Evolutionary conservation across 225 moss, liverwort and hornwort genomes (phyloP).

Genomic region (Antitrichia curtipendula): DNA sequence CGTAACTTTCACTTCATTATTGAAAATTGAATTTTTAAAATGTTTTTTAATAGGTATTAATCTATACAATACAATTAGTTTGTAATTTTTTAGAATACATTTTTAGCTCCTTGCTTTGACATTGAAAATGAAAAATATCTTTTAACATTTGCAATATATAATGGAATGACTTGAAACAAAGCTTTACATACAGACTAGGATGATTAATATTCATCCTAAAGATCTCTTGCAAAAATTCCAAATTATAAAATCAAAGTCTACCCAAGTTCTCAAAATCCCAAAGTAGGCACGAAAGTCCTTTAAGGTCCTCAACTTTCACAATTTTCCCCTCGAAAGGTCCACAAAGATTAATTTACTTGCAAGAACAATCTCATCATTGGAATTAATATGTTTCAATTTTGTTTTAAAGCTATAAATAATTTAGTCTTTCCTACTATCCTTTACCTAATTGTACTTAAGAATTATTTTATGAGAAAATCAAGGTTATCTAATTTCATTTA

Average conservation of each 20-base stretch:
- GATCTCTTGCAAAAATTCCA: too few relatives aligned
- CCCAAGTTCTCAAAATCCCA: too few relatives aligned
- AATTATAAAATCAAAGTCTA: too few relatives aligned
- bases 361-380: not conserved
- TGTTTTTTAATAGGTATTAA: not conserved
- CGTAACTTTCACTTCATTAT: not conserved
- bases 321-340: accelerated
- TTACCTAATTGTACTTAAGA: not conserved
- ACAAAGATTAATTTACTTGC: accelerated
- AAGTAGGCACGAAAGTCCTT: not conserved
- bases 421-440: not conserved
- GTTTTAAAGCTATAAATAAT: not conserved
- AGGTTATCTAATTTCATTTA: not conserved
- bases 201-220: too few relatives aligned
- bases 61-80: not conserved
- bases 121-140: not conserved
- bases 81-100: not conserved
- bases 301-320: not conserved
- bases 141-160: too few relatives aligned
- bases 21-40: not conserved
- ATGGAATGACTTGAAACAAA: too few relatives aligned
- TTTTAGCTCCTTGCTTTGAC: not conserved
- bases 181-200: too few relatives aligned
- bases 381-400: not conserved
- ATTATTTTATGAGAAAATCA: not conserved